Evolutionary conservation across 2,329 filamentous ascomycete species (phyloP), one percentile per base, ranked within the genome.

Genomic region (Zalaria obscura): DNA sequence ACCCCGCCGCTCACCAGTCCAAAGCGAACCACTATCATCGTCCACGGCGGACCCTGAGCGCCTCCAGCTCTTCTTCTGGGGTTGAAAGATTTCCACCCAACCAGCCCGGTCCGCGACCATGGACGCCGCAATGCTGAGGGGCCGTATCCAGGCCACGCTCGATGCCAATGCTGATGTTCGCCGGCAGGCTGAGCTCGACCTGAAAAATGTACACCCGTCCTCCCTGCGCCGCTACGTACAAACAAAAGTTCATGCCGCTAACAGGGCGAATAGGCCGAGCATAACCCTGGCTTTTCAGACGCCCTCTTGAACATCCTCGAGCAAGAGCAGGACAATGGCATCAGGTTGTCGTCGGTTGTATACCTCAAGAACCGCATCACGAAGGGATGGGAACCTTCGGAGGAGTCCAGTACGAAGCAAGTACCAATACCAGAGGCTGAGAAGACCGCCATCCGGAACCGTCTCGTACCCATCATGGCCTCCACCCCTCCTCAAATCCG

Each of bases 301-400:
- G 84, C 85, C 53, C 77, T 96, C 48, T 72, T 95, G 55, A 85
- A 93, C 60, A 87, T 98, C 56, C 71, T 96, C 53, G 82, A 93
- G 66, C 75, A 76, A 47, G 91, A 98, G 66, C 83, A 88, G 65
- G 83, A 93, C 53, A 72, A 78, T 55, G 80, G 80, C 48, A 77
- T 95, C 52, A 82, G 88, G 56, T 73, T 95, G 44, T 89, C 89
- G 47, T 85, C 87, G 57, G 88, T 89, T 58, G 85, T 98, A 54
- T 98, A 96, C 67, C 78, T 96, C 61, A 98, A 98, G 70, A 96
- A 98, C 67, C 83, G 88, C 59, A 83, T 96, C 61, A 89, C 83
- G 62, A 83, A 88, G 59, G 87, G 85, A 55, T 98, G 91, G 91
- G 75, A 80, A 42, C 78, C 76, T 48, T 72, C 73, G 56, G 82